phyloP scores from a whole-genome alignment of 1,139 yeast species.

The Suzukiozyma palmioleophila region DNA sequence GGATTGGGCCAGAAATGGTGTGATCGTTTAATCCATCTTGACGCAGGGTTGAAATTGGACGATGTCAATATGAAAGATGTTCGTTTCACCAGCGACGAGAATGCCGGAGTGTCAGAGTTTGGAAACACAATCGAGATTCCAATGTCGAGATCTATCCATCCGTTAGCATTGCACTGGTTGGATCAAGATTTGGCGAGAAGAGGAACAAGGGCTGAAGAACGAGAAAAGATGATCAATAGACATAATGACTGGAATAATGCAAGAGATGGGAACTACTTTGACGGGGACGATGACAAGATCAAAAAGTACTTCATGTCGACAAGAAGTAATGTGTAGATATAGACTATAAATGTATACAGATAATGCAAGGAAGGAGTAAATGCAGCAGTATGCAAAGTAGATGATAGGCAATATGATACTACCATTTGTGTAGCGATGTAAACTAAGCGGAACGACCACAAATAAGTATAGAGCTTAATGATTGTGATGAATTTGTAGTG shows the following conservation, averaged over 20 bases:
- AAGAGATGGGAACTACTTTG: constrained; percentile 42
- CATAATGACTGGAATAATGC: constrained; percentile 44
- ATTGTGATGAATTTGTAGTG: too few relatives aligned
- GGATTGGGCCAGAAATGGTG: constrained; percentile 86
- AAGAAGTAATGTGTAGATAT: constrained; percentile 19
- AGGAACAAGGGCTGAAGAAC: constrained; percentile 52
- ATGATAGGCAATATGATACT: too few relatives aligned
- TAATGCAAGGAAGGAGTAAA: constrained; percentile 19
- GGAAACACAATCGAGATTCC: constrained; percentile 23
- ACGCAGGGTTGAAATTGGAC: constrained; percentile 50
- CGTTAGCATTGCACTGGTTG: constrained; percentile 67
- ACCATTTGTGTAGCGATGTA: too few relatives aligned
- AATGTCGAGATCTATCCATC: constrained; percentile 57
- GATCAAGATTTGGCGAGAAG: constrained; percentile 46
- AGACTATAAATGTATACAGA: constrained; percentile 4
- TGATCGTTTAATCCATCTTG: constrained; percentile 74
- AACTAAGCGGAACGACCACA: too few relatives aligned
- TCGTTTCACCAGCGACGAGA: constrained; percentile 13
- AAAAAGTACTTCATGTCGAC: constrained; percentile 47
- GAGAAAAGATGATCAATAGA: constrained; percentile 37
- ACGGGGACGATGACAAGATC: constrained; percentile 40
- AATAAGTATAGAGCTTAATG: too few relatives aligned
- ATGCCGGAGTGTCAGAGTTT: constrained; percentile 13
- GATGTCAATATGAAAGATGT: constrained; percentile 19
- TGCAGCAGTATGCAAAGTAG: constrained; percentile 13